These are phyloP conservation scores for Vigna mungo DNA, from an alignment of 306 rosid species.

Conservation along the genomic window DNA sequence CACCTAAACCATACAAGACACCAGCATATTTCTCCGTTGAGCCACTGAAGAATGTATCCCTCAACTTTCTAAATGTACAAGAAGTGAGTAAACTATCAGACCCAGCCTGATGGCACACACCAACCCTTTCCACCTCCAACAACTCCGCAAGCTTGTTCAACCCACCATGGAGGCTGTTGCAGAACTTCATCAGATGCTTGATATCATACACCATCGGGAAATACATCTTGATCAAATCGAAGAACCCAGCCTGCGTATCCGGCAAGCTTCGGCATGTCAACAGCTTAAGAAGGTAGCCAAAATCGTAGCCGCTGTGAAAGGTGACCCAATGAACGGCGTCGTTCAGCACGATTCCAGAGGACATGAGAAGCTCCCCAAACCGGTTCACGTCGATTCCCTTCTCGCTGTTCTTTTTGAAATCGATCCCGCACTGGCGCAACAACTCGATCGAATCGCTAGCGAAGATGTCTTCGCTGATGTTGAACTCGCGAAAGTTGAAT, in stretches of 20 bases:
- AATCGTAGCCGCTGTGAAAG: conserved; percentile 57
- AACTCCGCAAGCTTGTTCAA: conserved; percentile 59
- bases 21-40: conserved; percentile 53
- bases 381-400: conserved; percentile 57
- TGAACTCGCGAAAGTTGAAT: conserved; percentile 57
- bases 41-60: conserved; percentile 57
- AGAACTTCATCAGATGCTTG: conserved; percentile 61
- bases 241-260: conserved; percentile 48
- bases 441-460: conserved; percentile 56
- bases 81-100: conserved; percentile 61
- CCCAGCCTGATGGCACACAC: conserved; percentile 62
- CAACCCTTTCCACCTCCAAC: conserved; percentile 60
- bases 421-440: conserved; percentile 58
- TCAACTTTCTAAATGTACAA: conserved; percentile 60
- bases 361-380: conserved; percentile 64
- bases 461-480: conserved; percentile 51
- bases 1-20: conserved; percentile 62
- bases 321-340: conserved; percentile 49
- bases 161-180: conserved; percentile 57
- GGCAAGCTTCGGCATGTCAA: conserved; percentile 55
- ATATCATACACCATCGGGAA: conserved; percentile 57
- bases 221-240: conserved; percentile 50
- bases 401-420: conserved; percentile 57
- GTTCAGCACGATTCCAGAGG: conserved; percentile 55
- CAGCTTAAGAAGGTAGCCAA: conserved; percentile 58